Evolutionary conservation across 805 yeast genomes (phyloP).

Genomic region (Saturnispora halmiae): DNA sequence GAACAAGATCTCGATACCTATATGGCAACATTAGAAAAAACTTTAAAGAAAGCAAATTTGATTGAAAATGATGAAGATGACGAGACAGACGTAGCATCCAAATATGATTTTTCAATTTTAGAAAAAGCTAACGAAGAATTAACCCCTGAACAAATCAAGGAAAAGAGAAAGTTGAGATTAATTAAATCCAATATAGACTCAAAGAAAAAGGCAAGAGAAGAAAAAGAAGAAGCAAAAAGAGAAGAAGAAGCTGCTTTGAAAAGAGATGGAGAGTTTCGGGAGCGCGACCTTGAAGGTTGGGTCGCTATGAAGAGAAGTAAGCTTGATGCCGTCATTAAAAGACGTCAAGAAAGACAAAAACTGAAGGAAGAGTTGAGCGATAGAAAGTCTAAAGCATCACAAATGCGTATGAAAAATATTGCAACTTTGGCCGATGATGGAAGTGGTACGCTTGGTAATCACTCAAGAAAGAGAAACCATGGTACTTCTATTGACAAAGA

Average conservation of each 20-base stretch:
- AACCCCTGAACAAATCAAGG: conserved; percentile 70
- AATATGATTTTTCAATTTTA: conserved; percentile 62
- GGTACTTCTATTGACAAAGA: conserved; percentile 76
- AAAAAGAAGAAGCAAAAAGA: conserved; percentile 57
- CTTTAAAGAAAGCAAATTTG: conserved; percentile 54
- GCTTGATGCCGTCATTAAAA: conserved; percentile 49
- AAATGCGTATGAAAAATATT: conserved; percentile 82
- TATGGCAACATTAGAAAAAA: conserved; percentile 51
- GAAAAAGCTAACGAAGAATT: conserved; percentile 81
- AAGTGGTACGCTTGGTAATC: conserved; percentile 15
- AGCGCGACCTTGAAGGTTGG: conserved; percentile 71
- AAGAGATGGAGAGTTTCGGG: conserved; percentile 73
- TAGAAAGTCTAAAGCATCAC: conserved; percentile 86
- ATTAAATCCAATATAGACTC: conserved; percentile 87
- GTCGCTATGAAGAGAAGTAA: conserved; percentile 55
- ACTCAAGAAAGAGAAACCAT: conserved; percentile 36
- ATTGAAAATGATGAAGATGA: conserved; percentile 34
- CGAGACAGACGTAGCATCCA: conserved; percentile 29
- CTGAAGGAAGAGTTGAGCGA: conserved; percentile 72
- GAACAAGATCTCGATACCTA: conserved; percentile 64
- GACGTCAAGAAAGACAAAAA: conserved; percentile 57
- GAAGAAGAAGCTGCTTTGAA: conserved; percentile 49
- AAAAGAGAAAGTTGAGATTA: conserved; percentile 75
- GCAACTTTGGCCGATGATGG: conserved; percentile 76
- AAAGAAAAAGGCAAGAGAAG: conserved; percentile 69